phyloP scores from a whole-genome alignment of 2,329 filamentous ascomycete genomes.

The Cordyceps fumosorosea region DNA sequence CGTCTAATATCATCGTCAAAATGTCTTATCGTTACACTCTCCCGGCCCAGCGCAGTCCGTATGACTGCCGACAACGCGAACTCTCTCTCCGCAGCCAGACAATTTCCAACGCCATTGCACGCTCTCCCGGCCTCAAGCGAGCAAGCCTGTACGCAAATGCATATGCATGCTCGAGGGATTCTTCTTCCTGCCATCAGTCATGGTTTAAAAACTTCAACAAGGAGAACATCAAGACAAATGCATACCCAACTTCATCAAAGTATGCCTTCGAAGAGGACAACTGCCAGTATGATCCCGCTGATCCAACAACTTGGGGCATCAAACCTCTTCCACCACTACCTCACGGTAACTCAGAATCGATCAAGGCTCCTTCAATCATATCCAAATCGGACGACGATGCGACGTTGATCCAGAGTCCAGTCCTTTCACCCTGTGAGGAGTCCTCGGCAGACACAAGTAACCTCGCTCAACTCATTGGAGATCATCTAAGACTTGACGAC shows the following conservation, averaged over 20 bases:
- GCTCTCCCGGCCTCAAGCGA: conserved; percentile 4
- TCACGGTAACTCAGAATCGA: neutral
- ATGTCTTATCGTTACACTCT: conserved; percentile 14
- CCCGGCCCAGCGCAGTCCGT: conserved; percentile 9
- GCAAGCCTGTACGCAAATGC: neutral
- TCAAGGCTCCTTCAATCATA: neutral
- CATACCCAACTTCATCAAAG: neutral
- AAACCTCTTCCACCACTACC: conserved; percentile 15
- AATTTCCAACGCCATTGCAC: conserved; percentile 8
- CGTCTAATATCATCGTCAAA: neutral
- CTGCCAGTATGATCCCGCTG: conserved; percentile 6
- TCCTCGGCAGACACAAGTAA: conserved; percentile 11
- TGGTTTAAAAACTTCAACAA: conserved; percentile 1
- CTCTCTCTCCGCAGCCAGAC: conserved; percentile 8
- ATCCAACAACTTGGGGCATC: conserved; percentile 14
- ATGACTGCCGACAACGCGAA: neutral
- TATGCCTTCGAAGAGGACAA: neutral
- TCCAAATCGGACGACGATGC: conserved; percentile 12
- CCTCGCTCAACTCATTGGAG: conserved; percentile 17
- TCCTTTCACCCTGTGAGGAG: neutral
- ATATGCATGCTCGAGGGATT: neutral
- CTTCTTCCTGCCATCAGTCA: neutral
- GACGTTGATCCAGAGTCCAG: conserved; percentile 11
- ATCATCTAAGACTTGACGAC: conserved; percentile 10
- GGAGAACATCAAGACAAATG: conserved; percentile 8